A percentile compares a stretch with the other conserved stretches of the same genome.
phyloP scores from a whole-genome alignment of 1,284 basidiomycete genomes.

The Microbotryum violaceum region DNA sequence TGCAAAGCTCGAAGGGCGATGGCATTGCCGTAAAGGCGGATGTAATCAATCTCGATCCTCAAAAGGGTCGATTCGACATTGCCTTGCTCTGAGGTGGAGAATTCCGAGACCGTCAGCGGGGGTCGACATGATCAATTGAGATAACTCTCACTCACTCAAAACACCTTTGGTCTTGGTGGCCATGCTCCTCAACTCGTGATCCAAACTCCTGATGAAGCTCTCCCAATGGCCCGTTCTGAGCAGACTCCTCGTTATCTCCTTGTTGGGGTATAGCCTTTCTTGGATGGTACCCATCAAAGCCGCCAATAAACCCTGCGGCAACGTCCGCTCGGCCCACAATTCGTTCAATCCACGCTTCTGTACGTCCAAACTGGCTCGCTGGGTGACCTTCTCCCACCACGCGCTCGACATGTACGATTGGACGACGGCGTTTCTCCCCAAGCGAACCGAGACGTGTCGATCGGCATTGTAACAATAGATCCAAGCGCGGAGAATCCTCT shows the following conservation, averaged over 20 bases:
- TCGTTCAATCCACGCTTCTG: conserved; percentile 17
- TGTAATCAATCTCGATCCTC: conserved; percentile 28
- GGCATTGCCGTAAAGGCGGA: conserved; percentile 27
- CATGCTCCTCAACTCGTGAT: conserved; percentile 28
- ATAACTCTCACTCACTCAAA: conserved; percentile 10
- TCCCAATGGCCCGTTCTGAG: conserved; percentile 27
- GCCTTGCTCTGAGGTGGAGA: conserved; percentile 12
- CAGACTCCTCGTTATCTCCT: conserved; percentile 26
- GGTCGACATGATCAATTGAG: too few relatives aligned
- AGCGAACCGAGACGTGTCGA: conserved; percentile 27
- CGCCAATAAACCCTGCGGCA: conserved; percentile 26
- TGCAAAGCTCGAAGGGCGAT: conserved; percentile 26
- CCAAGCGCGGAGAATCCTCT: conserved; percentile 6
- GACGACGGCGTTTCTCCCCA: conserved; percentile 27
- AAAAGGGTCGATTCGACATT: conserved; percentile 27
- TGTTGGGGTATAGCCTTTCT: conserved; percentile 29
- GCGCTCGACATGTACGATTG: conserved; percentile 29
- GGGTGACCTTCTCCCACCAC: conserved; percentile 31
- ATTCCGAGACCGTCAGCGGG: neutral
- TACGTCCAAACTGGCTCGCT: conserved; percentile 15
- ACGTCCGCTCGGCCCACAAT: conserved; percentile 21
- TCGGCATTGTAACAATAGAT: conserved; percentile 28
- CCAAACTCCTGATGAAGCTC: conserved; percentile 24
- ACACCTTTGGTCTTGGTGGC: conserved; percentile 16
- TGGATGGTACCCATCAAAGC: conserved; percentile 32